phyloP scores from a whole-genome alignment of 768 basidiomycete genomes.

The Gymnopilus junonius region DNA sequence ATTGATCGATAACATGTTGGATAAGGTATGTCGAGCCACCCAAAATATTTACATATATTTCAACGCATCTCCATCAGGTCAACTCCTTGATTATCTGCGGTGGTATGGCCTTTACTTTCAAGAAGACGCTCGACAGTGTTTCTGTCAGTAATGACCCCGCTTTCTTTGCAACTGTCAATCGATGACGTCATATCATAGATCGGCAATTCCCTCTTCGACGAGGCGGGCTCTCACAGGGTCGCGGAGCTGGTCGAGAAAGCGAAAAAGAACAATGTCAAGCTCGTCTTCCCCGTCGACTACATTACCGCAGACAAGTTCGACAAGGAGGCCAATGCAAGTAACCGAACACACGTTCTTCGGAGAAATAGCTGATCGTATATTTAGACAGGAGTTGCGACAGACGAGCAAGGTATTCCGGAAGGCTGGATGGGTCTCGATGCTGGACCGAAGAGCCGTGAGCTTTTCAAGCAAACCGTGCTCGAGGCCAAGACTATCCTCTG shows the following conservation, averaged over 20 bases:
- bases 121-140: slow-evolving; percentile 86
- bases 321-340: slow-evolving; percentile 80
- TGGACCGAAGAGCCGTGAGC: slow-evolving; percentile 80
- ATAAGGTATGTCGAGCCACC: slow-evolving; percentile 64
- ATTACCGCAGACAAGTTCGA: slow-evolving; percentile 94
- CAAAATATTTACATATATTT: not conserved
- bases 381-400: slow-evolving; percentile 78
- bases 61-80: slow-evolving; percentile 55
- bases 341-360: not conserved
- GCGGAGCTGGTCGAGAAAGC: slow-evolving; percentile 86
- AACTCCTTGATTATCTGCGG: slow-evolving; percentile 95
- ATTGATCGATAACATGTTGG: slow-evolving; percentile 98
- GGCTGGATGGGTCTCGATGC: slow-evolving; percentile 96
- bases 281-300: slow-evolving; percentile 96
- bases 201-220: slow-evolving; percentile 93
- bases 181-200: slow-evolving; percentile 59
- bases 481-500: slow-evolving; percentile 96
- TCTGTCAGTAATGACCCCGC: slow-evolving; percentile 46
- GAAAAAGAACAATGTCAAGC: slow-evolving; percentile 86
- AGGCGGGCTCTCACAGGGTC: slow-evolving; percentile 87
- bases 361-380: not conserved
- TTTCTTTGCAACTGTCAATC: slow-evolving; percentile 6
- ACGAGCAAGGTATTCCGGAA: slow-evolving; percentile 85
- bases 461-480: slow-evolving; percentile 80
- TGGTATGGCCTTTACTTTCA: slow-evolving; percentile 99